Base-by-base conservation (phyloP, 768 basidiomycete genomes). In the Saitozyma sp. region DNA sequence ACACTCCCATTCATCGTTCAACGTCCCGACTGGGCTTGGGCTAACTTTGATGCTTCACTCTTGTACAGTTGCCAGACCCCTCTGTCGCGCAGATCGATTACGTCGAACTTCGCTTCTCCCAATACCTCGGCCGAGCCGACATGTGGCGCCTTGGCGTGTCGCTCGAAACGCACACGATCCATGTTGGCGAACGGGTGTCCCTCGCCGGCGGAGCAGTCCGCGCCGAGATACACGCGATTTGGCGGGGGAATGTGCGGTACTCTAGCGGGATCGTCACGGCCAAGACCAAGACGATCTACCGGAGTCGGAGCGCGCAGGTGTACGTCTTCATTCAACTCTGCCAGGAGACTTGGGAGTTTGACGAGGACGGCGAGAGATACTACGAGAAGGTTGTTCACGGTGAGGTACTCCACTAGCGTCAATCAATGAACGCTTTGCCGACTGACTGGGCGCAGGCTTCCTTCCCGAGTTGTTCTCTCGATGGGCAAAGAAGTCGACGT, bases 281-380 rank as follows among this genome's bases (percentile, higher is more conserved):
- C 29, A 81, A 85, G n/a, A 97, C 95, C 9, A 94, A 92, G 78
- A 82, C 89, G 11, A 86, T 99, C 40, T 94, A 88, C 71, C 85
- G 96, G 48, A 92, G 92, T 11, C 86, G 93, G 50, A 94, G 92
- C 1, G 92, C 94, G 49, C 92, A 89, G 73, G 85, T 89, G 42
- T 96, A 91, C 17, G 88, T 98, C 59, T 95, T 96, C 78, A 92
- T 99, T 53, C 94, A 97, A 83, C 89, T 99, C 14, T 95, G 92
- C 77, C 86, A 88, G 53, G 96, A 98, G 75, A 86, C 96, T 58
- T 98, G 92, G 91, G 91, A 96, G 71, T 98, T 98, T 74, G 86
- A 93, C 20, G 92, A 91, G 42, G 96, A 98, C 64, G 96, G 96
- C 20, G 93, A 96, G 78, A 86, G 94, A 6, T 92, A 89, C 80